phyloP scores from a whole-genome alignment of 352 stramenopile genomes.

The Globisporangium okanoganense region DNA sequence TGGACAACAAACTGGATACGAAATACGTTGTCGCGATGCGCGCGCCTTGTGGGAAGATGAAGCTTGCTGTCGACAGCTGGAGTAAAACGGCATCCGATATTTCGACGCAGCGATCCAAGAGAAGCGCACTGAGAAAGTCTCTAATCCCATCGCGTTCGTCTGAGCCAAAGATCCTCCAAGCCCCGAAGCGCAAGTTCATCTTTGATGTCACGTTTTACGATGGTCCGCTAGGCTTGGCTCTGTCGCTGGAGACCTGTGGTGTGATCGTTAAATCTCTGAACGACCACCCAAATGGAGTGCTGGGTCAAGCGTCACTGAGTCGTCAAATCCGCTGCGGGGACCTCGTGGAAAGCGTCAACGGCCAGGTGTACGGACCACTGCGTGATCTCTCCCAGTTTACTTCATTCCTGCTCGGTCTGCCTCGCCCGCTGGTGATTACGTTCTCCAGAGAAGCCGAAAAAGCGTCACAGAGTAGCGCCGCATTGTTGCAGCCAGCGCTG shows the following conservation, averaged over 20 bases:
- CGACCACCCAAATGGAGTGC: slow-evolving; percentile 50
- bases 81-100: slow-evolving; percentile 24
- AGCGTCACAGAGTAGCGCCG: background rate
- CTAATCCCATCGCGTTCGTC: slow-evolving; percentile 11
- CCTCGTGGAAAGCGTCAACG: slow-evolving; percentile 73
- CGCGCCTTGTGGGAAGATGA: slow-evolving; percentile 39
- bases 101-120: slow-evolving; percentile 26
- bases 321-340: slow-evolving; percentile 61
- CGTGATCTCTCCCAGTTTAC: slow-evolving; percentile 83
- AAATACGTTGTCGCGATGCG: slow-evolving; percentile 40
- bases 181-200: slow-evolving; percentile 13
- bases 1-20: slow-evolving; percentile 19
- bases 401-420: slow-evolving; percentile 54
- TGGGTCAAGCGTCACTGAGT: slow-evolving; percentile 70
- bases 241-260: slow-evolving; percentile 60
- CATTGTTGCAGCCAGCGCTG: slow-evolving; percentile 11
- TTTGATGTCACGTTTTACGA: slow-evolving; percentile 71
- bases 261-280: slow-evolving; percentile 83
- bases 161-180: background rate
- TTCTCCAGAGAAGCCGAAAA: slow-evolving; percentile 44
- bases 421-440: slow-evolving; percentile 58
- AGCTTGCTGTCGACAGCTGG: slow-evolving; percentile 23
- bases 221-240: slow-evolving; percentile 66
- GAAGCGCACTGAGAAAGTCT: slow-evolving; percentile 21
- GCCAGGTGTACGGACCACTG: slow-evolving; percentile 50